A percentile compares a stretch with the other conserved stretches of the same genome.
Evolutionary conservation across 805 yeast genomes (phyloP).

Genomic region (Myxozyma sirexii): DNA sequence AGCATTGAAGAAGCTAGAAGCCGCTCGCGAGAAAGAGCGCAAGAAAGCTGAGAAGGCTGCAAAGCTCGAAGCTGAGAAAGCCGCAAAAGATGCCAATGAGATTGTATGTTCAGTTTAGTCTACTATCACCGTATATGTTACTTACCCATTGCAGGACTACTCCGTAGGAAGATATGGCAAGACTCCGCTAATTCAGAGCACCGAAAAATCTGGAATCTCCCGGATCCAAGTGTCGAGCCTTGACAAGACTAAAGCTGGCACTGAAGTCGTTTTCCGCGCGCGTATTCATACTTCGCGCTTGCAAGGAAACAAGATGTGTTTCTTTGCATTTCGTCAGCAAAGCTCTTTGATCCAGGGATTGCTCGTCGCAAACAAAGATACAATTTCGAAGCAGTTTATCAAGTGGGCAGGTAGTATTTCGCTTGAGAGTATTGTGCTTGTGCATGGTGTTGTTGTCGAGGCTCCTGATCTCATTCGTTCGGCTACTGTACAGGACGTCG

Average conservation of each 20-base stretch:
- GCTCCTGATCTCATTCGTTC: slow-evolving; percentile 86
- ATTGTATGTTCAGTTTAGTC: slow-evolving; percentile 41
- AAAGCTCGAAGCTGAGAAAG: slow-evolving; percentile 81
- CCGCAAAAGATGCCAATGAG: slow-evolving; percentile 73
- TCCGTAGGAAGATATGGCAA: slow-evolving; percentile 90
- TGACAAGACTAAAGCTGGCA: slow-evolving; percentile 66
- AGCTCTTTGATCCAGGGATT: slow-evolving; percentile 79
- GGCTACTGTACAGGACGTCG: slow-evolving; percentile 89
- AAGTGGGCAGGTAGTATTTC: slow-evolving; percentile 90
- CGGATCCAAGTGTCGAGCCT: slow-evolving; percentile 60
- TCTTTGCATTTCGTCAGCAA: slow-evolving; percentile 91
- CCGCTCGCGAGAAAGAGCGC: slow-evolving; percentile 87
- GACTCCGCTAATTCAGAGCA: slow-evolving; percentile 81
- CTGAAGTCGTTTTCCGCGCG: slow-evolving; percentile 84
- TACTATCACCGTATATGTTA: not conserved
- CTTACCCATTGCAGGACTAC: slow-evolving; percentile 53
- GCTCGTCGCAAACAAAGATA: slow-evolving; percentile 70
- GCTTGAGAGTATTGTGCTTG: slow-evolving; percentile 88
- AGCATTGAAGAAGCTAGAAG: slow-evolving; percentile 91
- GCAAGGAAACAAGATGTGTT: slow-evolving; percentile 94
- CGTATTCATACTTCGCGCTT: slow-evolving; percentile 91
- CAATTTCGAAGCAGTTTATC: slow-evolving; percentile 91
- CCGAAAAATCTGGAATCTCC: slow-evolving; percentile 62
- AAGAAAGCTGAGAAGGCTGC: slow-evolving; percentile 94
- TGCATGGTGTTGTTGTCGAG: slow-evolving; percentile 79